Evolutionary conservation across 495 filamentous ascomycete genomes (phyloP), one percentile per base, ranked within the genome.

Genomic region (Penicillium roqueforti): DNA sequence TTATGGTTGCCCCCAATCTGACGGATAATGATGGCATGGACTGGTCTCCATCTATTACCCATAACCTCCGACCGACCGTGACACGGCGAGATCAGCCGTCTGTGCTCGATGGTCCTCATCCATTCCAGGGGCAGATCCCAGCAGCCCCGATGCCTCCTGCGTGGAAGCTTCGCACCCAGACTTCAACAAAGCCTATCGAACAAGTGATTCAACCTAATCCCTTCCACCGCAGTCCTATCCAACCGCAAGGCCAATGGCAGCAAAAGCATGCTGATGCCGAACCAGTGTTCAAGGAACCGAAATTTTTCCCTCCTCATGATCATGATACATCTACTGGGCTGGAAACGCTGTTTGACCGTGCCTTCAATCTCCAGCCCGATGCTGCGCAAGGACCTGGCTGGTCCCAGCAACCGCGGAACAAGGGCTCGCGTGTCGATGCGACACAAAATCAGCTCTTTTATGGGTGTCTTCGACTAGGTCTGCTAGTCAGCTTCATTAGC

Each of bases 1-100:
- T 62, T 20, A 59, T 61, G 43, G 62, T 73, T 53, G 68, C 61
- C 38, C 69, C 70, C 38, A 72, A 69, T 6, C 72, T 71, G 41
- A 63, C 66, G 34, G 71, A 74, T 54, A 58, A 53, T 6, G 73
- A 80, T 49, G 77, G 81, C 57, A 95, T 95, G 90, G 90, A 95
- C 55, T 95, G 90, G 90, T 82, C 85, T 19, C 89, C 90, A 3
- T 83, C 84, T 10, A 65, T 70, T 20, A 77, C 81, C 18, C 74
- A 76, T 47, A 51, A 72, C 13, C 56, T 77, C 32, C 70, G 60
- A 41, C 74, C 79, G 46, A 65, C 79, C 67, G 66, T 63, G 26
- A 54, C 62, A 16, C 58, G 58, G 26, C 61, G 66, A 34, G 56
- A 65, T 29, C 66, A 56, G 44, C 58, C 58, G 59, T 74, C 69